These are phyloP conservation scores for Singerocomus inundabilis DNA, from an alignment of 1,284 basidiomycete genomes.

Conservation along the genomic window DNA sequence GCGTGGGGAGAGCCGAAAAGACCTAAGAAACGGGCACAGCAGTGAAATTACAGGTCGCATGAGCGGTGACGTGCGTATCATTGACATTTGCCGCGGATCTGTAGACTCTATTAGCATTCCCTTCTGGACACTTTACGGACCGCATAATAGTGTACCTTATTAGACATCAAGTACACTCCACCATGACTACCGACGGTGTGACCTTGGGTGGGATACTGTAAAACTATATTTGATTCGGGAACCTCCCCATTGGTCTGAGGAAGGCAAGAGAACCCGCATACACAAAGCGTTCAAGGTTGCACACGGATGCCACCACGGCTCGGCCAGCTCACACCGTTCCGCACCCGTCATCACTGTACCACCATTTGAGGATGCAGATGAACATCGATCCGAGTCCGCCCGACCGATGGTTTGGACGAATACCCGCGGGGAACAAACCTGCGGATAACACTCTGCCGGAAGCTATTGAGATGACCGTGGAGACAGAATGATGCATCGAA, in stretches of 20 bases:
- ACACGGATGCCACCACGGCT: no score
- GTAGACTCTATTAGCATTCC: neutral
- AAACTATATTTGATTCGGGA: neutral
- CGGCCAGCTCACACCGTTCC: no score
- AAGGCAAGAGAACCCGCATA: neutral
- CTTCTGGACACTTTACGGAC: slow-evolving; percentile 1
- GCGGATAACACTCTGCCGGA: no score
- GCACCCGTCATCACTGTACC: no score
- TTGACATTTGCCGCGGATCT: no score
- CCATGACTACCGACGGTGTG: neutral
- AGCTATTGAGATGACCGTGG: no score
- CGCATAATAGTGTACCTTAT: neutral
- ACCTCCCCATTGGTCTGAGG: neutral
- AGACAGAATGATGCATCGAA: no score
- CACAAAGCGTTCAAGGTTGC: neutral
- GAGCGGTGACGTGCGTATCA: no score
- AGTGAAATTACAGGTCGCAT: neutral
- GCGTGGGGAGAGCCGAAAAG: slow-evolving; percentile 23
- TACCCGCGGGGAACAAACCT: no score
- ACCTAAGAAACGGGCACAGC: slow-evolving; percentile 5
- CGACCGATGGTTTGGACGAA: no score
- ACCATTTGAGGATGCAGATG: no score
- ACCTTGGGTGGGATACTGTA: neutral
- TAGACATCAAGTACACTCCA: neutral
- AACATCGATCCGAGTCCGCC: no score